A percentile compares a stretch with the other conserved stretches of the same genome.
These are phyloP conservation scores for Ogataea pignaliae DNA, from an alignment of 805 yeast genomes.

Conservation along the genomic window DNA sequence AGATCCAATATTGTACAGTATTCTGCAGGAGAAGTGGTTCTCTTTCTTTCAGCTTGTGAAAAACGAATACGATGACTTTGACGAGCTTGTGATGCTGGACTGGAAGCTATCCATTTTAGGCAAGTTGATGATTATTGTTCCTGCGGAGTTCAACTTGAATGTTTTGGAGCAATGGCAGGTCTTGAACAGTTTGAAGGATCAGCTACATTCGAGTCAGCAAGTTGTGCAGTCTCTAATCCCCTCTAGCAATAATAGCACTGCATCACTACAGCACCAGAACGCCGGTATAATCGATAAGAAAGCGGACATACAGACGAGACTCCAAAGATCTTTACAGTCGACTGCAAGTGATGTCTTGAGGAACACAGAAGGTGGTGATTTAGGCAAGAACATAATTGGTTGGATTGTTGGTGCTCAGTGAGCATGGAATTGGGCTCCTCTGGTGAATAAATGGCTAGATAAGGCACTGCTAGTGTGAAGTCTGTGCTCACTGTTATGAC, in stretches of 20 bases:
- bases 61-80: slow-evolving; percentile 24
- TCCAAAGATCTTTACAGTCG: slow-evolving; percentile 25
- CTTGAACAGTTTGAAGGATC: slow-evolving; percentile 31
- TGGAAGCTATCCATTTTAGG: slow-evolving; percentile 53
- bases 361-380: slow-evolving; percentile 18
- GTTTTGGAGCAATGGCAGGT: slow-evolving; percentile 63
- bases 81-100: slow-evolving; percentile 7
- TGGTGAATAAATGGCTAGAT: too few species aligned
- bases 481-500: neutral
- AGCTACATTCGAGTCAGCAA: slow-evolving; percentile 9
- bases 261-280: neutral
- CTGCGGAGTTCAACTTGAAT: slow-evolving; percentile 48
- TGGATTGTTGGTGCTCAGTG: slow-evolving; percentile 32
- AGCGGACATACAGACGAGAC: slow-evolving; percentile 22
- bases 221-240: neutral
- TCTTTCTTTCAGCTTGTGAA: slow-evolving; percentile 74
- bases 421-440: neutral
- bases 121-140: slow-evolving; percentile 45
- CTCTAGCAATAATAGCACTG: too few species aligned
- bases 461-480: too few species aligned
- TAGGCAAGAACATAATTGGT: slow-evolving; percentile 32
- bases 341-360: slow-evolving; percentile 23
- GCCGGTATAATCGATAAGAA: neutral
- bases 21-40: slow-evolving; percentile 50
- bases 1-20: slow-evolving; percentile 7